Evolutionary conservation across 2,329 filamentous ascomycete species (phyloP).

Genomic region (Setomelanomma holmii): DNA sequence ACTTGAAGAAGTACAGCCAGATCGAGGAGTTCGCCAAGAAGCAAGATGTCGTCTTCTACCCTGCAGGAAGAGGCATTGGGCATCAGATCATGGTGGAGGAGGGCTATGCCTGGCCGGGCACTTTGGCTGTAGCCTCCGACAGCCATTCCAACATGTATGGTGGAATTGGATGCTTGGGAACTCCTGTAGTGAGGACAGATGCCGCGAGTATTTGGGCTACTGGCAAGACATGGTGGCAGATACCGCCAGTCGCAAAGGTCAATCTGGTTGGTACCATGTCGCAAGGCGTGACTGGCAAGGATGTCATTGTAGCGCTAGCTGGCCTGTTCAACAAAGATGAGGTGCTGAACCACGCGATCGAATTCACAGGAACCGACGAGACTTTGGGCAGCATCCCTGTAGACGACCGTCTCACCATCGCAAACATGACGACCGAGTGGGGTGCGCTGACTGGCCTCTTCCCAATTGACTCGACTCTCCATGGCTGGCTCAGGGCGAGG

Average conservation of each 20-base stretch:
- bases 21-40: constrained; percentile 83
- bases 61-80: constrained; percentile 80
- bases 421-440: constrained; percentile 86
- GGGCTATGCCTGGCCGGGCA: constrained; percentile 84
- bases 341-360: constrained; percentile 88
- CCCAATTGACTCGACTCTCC: constrained; percentile 76
- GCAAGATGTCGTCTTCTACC: constrained; percentile 80
- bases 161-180: constrained; percentile 77
- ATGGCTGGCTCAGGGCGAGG: constrained; percentile 77
- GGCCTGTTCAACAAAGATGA: constrained; percentile 86
- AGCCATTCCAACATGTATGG: constrained; percentile 85
- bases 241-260: constrained; percentile 83
- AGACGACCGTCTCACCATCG: constrained; percentile 75
- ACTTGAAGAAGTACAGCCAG: constrained; percentile 80
- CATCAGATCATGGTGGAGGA: constrained; percentile 94
- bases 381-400: constrained; percentile 76
- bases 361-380: constrained; percentile 82
- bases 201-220: constrained; percentile 88
- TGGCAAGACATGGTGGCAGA: constrained; percentile 83
- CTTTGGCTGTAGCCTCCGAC: constrained; percentile 79
- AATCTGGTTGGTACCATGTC: constrained; percentile 79
- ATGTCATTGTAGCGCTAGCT: constrained; percentile 89
- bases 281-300: constrained; percentile 85
- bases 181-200: constrained; percentile 84
- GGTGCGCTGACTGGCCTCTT: constrained; percentile 77